Conservation (phyloP, 208 protist species). For the Phytomonas sp. region DNA sequence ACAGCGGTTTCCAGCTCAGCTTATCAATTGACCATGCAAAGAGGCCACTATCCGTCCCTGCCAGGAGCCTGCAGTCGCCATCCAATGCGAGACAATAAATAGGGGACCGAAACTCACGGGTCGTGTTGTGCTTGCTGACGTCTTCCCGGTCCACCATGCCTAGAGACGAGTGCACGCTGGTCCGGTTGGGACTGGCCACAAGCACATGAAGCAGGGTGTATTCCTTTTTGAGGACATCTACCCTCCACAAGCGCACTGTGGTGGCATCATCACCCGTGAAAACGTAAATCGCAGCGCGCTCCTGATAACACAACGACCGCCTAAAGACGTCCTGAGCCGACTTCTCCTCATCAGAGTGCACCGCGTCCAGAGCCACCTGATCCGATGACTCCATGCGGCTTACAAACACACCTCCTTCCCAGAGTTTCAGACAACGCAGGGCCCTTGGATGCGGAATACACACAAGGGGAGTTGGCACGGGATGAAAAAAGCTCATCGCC, state of each 20-base stretch:
- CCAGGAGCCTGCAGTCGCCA: conserved; percentile 35
- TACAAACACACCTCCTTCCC: conserved; percentile 49
- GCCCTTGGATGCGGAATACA: conserved; percentile 34
- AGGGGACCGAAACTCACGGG: conserved; percentile 20
- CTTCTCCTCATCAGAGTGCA: not conserved
- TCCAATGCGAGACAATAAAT: conserved; percentile 59
- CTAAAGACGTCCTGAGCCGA: not conserved
- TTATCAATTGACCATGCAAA: conserved; percentile 50
- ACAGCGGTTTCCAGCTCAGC: conserved; percentile 44
- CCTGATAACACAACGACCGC: not conserved
- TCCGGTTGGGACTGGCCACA: conserved; percentile 24
- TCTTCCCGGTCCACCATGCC: conserved; percentile 37
- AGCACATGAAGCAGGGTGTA: conserved; percentile 55
- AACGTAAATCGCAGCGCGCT: conserved; percentile 56
- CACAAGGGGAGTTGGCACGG: conserved; percentile 23
- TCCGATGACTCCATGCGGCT: conserved; percentile 1
- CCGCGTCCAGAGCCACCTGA: not conserved
- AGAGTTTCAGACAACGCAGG: conserved; percentile 47
- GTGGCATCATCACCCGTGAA: conserved; percentile 54
- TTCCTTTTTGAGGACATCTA: conserved; percentile 32
- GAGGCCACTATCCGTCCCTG: conserved; percentile 45
- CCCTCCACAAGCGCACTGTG: conserved; percentile 60
- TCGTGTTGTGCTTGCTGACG: conserved; percentile 3
- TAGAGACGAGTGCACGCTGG: conserved; percentile 30
- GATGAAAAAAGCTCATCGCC: conserved; percentile 66